phyloP scores from a whole-genome alignment of 1,284 basidiomycete species.

The Acaromyces ingoldii region DNA sequence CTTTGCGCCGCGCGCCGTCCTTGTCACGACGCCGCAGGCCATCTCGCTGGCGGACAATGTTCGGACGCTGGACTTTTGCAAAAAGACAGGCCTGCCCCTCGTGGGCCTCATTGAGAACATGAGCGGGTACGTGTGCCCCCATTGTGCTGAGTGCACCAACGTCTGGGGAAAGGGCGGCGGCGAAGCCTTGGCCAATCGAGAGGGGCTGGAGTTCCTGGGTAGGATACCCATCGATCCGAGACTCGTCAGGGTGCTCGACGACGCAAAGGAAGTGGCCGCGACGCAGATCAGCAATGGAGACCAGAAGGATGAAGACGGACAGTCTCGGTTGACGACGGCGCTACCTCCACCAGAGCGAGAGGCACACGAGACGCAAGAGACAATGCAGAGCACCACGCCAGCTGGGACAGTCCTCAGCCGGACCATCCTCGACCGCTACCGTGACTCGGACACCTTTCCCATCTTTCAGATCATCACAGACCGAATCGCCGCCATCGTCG shows the following conservation, averaged over 20 bases:
- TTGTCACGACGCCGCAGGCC: slow-evolving; percentile 96
- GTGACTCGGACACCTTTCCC: slow-evolving; percentile 39
- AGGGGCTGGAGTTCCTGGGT: slow-evolving; percentile 75
- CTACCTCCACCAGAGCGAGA: no score
- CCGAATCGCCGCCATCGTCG: neutral
- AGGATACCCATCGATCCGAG: slow-evolving; percentile 89
- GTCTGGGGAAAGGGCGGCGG: slow-evolving; percentile 94
- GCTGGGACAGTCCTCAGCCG: slow-evolving; percentile 34
- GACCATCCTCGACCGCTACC: slow-evolving; percentile 41
- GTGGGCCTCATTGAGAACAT: slow-evolving; percentile 96
- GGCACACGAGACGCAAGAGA: no score
- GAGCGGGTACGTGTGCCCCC: slow-evolving; percentile 94
- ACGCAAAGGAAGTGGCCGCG: slow-evolving; percentile 53
- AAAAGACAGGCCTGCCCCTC: slow-evolving; percentile 78
- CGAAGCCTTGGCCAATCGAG: slow-evolving; percentile 64
- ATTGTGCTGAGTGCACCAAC: slow-evolving; percentile 77
- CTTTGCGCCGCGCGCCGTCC: slow-evolving; percentile 66
- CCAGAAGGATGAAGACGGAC: neutral
- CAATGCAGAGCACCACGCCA: slow-evolving; percentile 3
- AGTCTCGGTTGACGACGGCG: neutral
- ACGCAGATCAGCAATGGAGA: slow-evolving; percentile 6
- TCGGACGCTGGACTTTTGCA: slow-evolving; percentile 92
- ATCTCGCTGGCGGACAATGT: slow-evolving; percentile 90
- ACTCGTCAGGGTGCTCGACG: slow-evolving; percentile 80
- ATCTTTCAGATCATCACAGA: slow-evolving; percentile 26